phyloP scores from a whole-genome alignment of 1,284 basidiomycete genomes.

The Coniferiporia weirii region DNA sequence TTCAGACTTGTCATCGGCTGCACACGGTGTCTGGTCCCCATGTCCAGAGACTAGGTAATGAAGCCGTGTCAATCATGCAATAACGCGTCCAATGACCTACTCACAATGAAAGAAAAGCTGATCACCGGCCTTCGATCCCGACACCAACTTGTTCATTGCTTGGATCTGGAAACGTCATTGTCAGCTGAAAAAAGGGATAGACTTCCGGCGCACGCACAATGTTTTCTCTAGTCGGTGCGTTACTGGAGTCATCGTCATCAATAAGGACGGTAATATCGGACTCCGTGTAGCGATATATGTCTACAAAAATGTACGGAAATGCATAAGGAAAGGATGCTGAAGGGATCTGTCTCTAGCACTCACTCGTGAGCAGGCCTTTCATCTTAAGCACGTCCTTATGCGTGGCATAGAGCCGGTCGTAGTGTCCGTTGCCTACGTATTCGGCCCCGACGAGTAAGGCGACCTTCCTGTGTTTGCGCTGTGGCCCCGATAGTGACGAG shows the following conservation, averaged over 20 bases:
- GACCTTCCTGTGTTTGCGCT: not conserved
- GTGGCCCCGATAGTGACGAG: not conserved
- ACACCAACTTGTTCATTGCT: conserved; percentile 4
- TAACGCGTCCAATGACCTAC: not conserved
- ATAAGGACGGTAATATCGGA: conserved; percentile 3
- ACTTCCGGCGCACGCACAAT: conserved; percentile 3
- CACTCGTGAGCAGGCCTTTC: conserved; percentile 4
- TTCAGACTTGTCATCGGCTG: conserved; percentile 1
- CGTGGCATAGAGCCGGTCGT: not conserved
- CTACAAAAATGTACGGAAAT: not conserved
- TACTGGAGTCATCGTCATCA: not conserved
- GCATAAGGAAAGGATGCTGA: too few relatives aligned
- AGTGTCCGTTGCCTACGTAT: not conserved
- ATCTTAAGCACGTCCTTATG: conserved; percentile 5
- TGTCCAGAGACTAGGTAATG: conserved; percentile 10
- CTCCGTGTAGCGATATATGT: conserved; percentile 1
- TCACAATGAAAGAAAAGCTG: conserved; percentile 12
- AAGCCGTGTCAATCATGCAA: not conserved
- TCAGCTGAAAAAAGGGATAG: not conserved
- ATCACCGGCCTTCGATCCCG: conserved; percentile 1
- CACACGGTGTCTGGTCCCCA: conserved; percentile 4
- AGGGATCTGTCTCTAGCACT: not conserved
- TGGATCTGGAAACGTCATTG: not conserved
- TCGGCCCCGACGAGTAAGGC: conserved; percentile 9
- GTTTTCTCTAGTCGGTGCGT: conserved; percentile 1